Evolutionary conservation across 768 basidiomycete species (phyloP).

Genomic region (Mycena galopus): DNA sequence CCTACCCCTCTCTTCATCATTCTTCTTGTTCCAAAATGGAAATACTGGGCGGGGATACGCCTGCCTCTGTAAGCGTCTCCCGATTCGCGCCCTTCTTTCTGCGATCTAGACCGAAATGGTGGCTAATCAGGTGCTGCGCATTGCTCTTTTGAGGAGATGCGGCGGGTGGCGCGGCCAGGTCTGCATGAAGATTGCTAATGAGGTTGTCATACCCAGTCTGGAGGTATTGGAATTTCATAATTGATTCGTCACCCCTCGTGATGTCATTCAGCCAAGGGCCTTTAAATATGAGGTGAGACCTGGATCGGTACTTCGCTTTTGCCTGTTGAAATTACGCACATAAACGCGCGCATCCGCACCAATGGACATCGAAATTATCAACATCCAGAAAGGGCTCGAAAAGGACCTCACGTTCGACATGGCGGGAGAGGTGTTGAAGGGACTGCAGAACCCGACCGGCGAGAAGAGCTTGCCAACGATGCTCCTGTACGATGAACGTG

Average conservation of each 20-base stretch:
- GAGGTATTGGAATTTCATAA: neutral
- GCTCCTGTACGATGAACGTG: conserved; percentile 79
- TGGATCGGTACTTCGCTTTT: too few species aligned
- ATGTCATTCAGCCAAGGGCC: conserved; percentile 27
- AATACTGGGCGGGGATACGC: neutral
- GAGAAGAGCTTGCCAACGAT: conserved; percentile 34
- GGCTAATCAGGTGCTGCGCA: conserved; percentile 13
- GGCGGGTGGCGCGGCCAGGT: conserved; percentile 18
- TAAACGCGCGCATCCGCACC: neutral
- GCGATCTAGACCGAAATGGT: neutral
- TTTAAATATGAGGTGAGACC: conserved; percentile 14
- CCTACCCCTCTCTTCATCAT: neutral
- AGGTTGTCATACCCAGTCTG: neutral
- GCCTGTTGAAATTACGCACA: neutral
- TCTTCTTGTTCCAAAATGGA: neutral
- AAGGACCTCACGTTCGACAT: conserved; percentile 47
- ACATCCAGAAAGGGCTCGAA: conserved; percentile 57
- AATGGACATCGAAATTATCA: conserved; percentile 65
- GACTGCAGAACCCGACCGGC: conserved; percentile 1
- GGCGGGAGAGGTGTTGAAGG: conserved; percentile 23
- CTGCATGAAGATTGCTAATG: neutral
- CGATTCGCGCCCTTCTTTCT: neutral
- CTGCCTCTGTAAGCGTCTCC: neutral
- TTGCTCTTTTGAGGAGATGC: neutral
- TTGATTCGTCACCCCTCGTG: conserved; percentile 17